Evolutionary conservation across 208 protist genomes (phyloP), one percentile per base, ranked within the genome.

Genomic region (Wallacemonas collosoma): DNA sequence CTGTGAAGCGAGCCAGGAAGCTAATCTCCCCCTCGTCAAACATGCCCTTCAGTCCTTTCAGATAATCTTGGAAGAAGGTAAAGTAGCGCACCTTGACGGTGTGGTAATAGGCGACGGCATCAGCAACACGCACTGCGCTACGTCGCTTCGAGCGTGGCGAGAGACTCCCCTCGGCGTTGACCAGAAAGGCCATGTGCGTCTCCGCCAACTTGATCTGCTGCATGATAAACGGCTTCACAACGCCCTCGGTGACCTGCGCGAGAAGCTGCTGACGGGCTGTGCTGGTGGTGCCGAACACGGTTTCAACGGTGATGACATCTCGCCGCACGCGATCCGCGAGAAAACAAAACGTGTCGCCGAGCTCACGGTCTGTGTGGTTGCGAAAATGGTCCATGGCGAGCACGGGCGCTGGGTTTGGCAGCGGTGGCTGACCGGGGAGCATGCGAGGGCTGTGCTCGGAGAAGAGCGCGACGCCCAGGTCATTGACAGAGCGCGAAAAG

Each of bases 191-290:
- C 68, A 81, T 71, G 69, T 88, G 81, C 60, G 80, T 85, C 67
- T 91, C 83, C 7, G 83, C 88, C n/a, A 90, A 72, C 53, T 93
- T 93, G n/a, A 92, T 80, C 57, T 94, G 89, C 58, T 96, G 85
- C 39, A 68, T 85, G 6, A 94, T 70, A 65, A 93, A 93, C 26
- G 81, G 91, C 63, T 85, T 87, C 65, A 96, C 83, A 4, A 96
- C 91, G 44, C 83, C 80, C 38, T 96, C 89, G 15, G 84, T 94
- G 8, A 93, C 84, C 54, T 85, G 75, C 4, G 78, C 71, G 40
- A 96, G 83, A 14, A 96, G 76, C 81, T 96, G 91, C 71, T 94
- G 91, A 0, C 89, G 86, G 9, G 88, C 86, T 11, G 83, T 90
- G 73, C 82, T 82, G 17, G 82, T 89, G 53, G 76, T 92, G 51